A percentile compares a stretch with the other conserved stretches of the same genome.
Conservation (phyloP, 2,329 filamentous ascomycete genomes). For the Lecanosticta acicola region DNA sequence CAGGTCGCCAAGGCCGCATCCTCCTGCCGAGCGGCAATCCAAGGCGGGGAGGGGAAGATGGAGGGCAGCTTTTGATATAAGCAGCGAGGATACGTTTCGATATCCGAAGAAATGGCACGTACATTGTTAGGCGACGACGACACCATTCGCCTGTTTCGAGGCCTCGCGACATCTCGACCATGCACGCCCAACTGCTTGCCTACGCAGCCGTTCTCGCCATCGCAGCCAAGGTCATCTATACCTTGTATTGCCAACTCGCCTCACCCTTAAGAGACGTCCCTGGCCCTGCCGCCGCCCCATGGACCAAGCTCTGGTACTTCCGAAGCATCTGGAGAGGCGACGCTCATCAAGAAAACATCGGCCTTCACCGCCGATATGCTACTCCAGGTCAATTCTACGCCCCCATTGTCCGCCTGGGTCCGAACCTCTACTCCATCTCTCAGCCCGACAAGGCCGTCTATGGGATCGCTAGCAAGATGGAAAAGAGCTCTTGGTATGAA, state of each 20-base stretch:
- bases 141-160: too few relatives aligned
- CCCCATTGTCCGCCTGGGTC: slow-evolving; percentile 21
- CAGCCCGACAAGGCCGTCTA: slow-evolving; percentile 18
- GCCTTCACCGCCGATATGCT: slow-evolving; percentile 18
- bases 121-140: too few relatives aligned
- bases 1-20: too few relatives aligned
- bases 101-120: too few relatives aligned
- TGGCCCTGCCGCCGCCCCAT: slow-evolving; percentile 20
- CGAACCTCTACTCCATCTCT: slow-evolving; percentile 20
- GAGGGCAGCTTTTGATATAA: too few relatives aligned
- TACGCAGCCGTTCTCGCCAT: not conserved
- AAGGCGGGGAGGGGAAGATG: too few relatives aligned
- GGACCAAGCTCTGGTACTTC: slow-evolving; percentile 22
- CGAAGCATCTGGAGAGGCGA: slow-evolving; percentile 17
- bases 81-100: too few relatives aligned
- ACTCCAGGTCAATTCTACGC: slow-evolving; percentile 14
- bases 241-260: not conserved
- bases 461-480: slow-evolving; percentile 20
- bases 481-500: slow-evolving; percentile 23
- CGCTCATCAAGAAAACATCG: slow-evolving; percentile 21
- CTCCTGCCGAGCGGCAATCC: too few relatives aligned
- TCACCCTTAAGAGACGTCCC: slow-evolving; percentile 18
- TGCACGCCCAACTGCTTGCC: not conserved
- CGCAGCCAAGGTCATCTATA: not conserved
- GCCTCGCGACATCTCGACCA: too few relatives aligned